Evolutionary conservation across 345 rosid species (phyloP), one percentile per base, ranked within the genome.

Genomic region (Erodium maritimum): DNA sequence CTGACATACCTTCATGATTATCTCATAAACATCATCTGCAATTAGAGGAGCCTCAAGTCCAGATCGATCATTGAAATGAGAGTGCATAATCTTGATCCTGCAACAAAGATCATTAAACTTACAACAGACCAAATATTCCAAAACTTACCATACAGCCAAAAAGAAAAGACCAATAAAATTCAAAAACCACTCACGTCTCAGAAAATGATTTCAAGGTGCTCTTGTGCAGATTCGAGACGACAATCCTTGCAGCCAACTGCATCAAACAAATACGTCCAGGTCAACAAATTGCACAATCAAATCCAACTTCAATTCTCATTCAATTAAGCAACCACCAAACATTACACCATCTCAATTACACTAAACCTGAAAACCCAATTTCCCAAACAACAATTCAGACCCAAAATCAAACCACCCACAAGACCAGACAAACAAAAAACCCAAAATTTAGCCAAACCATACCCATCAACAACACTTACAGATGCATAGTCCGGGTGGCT

Each of bases 161-260:
- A 13, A 42, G 12, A 42, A 42, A 13, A 42, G 2, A 42, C 12
- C 17, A n/a, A n/a, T 16, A 42, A 42, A 29, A 29, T 29, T 11
- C 48, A 42, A 42, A 10, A 42, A 37, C 46, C 10, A 78, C 99
- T 73, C 71, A 94, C 99, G 96, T 90, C 70, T 94, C 99, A 0
- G 99, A 94, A 68, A 94, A 94, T 1, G 80, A 83, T 52, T 94
- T 94, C 78, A 71, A 82, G 1, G 99, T 94, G 67, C 87, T 94
- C 82, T 94, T 94, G 68, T 94, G 97, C 60, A 94, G 86, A 77
- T 94, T 94, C 5, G 97, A 94, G 12, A 94, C 99, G 61, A 75
- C 99, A 65, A 94, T 87, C 69, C 99, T 87, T 0, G 99, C 99
- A 64, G 97, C 99, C 82, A 94, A 69, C 99, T 94, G 87, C 59